A percentile compares a stretch with the other conserved stretches of the same genome.
Conservation (phyloP, 2,329 filamentous ascomycete species). For the Penicillium digitatum region DNA sequence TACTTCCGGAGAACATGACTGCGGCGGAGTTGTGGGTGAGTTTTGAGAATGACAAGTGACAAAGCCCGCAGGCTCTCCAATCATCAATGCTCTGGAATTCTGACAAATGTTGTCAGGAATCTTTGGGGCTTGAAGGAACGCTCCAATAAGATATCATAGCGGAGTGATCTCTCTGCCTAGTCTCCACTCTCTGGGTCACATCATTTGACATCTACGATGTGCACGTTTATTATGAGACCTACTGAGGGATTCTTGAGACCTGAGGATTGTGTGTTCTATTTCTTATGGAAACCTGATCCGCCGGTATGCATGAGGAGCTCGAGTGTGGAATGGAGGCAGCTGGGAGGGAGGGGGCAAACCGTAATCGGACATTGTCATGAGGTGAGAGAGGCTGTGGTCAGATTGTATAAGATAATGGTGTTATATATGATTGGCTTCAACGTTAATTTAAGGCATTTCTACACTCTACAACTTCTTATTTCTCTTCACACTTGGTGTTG, state of each 20-base stretch:
- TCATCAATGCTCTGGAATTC: constrained; percentile 3
- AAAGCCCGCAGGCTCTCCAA: neutral
- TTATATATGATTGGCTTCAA: neutral
- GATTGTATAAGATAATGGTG: neutral
- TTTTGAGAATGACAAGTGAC: neutral
- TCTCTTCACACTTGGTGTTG: neutral
- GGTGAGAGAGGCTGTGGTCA: neutral
- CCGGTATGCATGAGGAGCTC: neutral
- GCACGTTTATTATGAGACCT: neutral
- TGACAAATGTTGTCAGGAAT: constrained; percentile 27
- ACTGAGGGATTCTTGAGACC: neutral
- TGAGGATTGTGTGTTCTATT: neutral
- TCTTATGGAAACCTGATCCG: neutral
- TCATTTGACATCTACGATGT: constrained; percentile 21
- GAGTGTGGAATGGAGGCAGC: constrained; percentile 21
- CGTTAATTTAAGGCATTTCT: neutral
- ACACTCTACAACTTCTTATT: neutral
- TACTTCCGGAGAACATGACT: constrained; percentile 46
- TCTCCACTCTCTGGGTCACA: constrained; percentile 20
- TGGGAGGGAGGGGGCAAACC: constrained; percentile 10
- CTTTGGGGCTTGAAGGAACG: constrained; percentile 37
- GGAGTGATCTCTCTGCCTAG: constrained; percentile 15
- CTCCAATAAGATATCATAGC: constrained; percentile 21
- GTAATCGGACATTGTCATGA: constrained; percentile 13
- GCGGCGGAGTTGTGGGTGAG: constrained; percentile 50